These are phyloP conservation scores for Pythium periplocum DNA, from an alignment of 352 stramenopile genomes.

Conservation along the genomic window DNA sequence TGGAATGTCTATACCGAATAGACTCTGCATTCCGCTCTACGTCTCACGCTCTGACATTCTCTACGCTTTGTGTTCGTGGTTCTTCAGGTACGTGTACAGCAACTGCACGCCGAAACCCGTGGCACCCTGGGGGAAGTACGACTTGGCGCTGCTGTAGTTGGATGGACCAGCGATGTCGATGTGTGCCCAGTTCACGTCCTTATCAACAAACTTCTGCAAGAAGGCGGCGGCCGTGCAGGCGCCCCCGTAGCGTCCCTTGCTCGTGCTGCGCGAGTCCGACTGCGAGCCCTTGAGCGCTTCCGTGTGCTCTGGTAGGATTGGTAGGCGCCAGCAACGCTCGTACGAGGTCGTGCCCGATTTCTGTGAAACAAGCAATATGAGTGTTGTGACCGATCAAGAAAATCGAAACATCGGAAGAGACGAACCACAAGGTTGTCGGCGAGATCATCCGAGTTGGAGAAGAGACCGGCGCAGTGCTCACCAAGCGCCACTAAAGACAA, in stretches of 20 bases:
- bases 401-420: background rate
- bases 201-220: constrained; percentile 85
- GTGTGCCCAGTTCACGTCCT: constrained; percentile 86
- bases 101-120: constrained; percentile 88
- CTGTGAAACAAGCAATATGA: constrained; percentile 13
- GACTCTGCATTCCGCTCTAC: background rate
- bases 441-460: constrained; percentile 90
- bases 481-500: constrained; percentile 66
- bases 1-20: constrained; percentile 86
- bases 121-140: constrained; percentile 81
- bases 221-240: constrained; percentile 85
- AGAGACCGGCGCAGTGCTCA: constrained; percentile 87
- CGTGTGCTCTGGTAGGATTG: constrained; percentile 83
- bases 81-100: constrained; percentile 82
- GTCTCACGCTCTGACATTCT: constrained; percentile 1
- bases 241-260: constrained; percentile 73
- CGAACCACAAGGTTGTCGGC: constrained; percentile 49
- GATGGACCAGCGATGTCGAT: constrained; percentile 87
- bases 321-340: constrained; percentile 87
- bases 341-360: constrained; percentile 51
- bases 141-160: constrained; percentile 77
- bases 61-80: constrained; percentile 40
- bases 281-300: constrained; percentile 74
- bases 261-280: constrained; percentile 77
- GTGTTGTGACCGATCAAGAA: background rate